Evolutionary conservation across 768 basidiomycete species (phyloP).

Genomic region (Agaricus subrufescens): DNA sequence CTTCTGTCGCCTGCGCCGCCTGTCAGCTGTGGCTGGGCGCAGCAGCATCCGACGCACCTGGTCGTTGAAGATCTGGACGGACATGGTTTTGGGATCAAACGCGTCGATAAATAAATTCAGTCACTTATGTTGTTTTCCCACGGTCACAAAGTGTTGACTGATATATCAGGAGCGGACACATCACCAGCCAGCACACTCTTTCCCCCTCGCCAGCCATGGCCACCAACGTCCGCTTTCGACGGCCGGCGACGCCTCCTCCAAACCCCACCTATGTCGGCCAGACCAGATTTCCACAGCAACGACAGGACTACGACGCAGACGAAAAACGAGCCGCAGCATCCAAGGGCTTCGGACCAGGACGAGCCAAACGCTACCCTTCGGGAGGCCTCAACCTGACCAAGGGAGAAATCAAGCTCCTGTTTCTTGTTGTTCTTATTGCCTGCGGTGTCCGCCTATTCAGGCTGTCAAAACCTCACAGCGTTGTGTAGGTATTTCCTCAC

Average conservation of each 20-base stretch:
- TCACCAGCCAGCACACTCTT: not conserved
- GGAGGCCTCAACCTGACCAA: constrained; percentile 63
- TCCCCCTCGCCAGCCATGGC: not conserved
- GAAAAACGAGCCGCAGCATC: constrained; percentile 64
- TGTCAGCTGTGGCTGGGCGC: not conserved
- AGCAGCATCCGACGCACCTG: not conserved
- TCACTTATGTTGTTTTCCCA: not conserved
- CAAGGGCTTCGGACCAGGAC: constrained; percentile 53
- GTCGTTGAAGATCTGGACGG: constrained; percentile 9
- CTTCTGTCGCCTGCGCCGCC: constrained; percentile 5
- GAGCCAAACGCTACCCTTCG: constrained; percentile 38
- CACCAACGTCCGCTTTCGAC: constrained; percentile 53
- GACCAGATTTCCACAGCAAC: constrained; percentile 61
- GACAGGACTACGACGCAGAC: constrained; percentile 72
- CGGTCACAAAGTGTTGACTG: not conserved
- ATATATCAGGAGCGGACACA: not conserved
- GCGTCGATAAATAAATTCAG: not conserved
- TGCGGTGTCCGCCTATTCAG: constrained; percentile 80
- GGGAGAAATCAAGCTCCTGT: constrained; percentile 76
- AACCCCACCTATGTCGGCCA: constrained; percentile 23
- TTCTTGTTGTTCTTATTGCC: constrained; percentile 64
- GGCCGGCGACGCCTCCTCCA: constrained; percentile 65
- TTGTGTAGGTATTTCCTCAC: constrained; percentile 69
- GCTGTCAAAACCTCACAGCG: constrained; percentile 81
- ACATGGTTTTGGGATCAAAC: constrained; percentile 4